Conservation (phyloP, 2,329 filamentous ascomycete species). For the Aspergillus latus region DNA sequence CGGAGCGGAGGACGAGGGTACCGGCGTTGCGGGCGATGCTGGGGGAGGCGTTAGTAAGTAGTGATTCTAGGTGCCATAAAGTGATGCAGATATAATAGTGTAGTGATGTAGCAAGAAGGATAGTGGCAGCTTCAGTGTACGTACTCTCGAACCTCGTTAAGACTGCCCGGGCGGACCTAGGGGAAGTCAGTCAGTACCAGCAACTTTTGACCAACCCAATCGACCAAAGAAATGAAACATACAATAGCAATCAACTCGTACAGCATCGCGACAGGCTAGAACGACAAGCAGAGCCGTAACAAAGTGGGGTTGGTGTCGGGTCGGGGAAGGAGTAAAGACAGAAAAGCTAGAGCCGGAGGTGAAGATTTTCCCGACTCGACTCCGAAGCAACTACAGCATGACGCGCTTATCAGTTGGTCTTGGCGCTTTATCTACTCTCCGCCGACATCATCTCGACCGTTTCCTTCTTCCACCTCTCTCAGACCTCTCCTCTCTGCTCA, state of each 20-base stretch:
- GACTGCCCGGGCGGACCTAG: conserved; percentile 86
- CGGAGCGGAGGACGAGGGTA: conserved; percentile 74
- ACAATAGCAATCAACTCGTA: conserved; percentile 98
- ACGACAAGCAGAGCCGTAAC: conserved; percentile 8
- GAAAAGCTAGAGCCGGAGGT: not conserved
- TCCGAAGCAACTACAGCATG: conserved; percentile 1
- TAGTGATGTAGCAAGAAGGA: not conserved
- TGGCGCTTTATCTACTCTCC: conserved; percentile 19
- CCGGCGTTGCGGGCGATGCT: conserved; percentile 89
- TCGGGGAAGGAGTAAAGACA: conserved; percentile 14
- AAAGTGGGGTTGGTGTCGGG: conserved; percentile 20
- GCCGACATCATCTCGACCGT: conserved; percentile 14
- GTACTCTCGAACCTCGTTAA: conserved; percentile 94
- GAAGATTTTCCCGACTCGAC: conserved; percentile 23
- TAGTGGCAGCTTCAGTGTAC: conserved; percentile 29
- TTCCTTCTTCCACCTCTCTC: conserved; percentile 7
- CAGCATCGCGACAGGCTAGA: conserved; percentile 62
- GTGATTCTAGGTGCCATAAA: not conserved
- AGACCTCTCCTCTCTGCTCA: conserved; percentile 13
- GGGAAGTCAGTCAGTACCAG: conserved; percentile 20
- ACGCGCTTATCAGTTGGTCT: conserved; percentile 28
- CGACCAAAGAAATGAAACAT: conserved; percentile 38
- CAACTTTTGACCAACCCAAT: conserved; percentile 3
- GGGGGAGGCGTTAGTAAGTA: conserved; percentile 10
- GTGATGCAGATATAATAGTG: conserved; percentile 2